These are phyloP conservation scores for Symbiodinium pilosum DNA, from an alignment of 73 alveolate genomes.

Conservation along the genomic window DNA sequence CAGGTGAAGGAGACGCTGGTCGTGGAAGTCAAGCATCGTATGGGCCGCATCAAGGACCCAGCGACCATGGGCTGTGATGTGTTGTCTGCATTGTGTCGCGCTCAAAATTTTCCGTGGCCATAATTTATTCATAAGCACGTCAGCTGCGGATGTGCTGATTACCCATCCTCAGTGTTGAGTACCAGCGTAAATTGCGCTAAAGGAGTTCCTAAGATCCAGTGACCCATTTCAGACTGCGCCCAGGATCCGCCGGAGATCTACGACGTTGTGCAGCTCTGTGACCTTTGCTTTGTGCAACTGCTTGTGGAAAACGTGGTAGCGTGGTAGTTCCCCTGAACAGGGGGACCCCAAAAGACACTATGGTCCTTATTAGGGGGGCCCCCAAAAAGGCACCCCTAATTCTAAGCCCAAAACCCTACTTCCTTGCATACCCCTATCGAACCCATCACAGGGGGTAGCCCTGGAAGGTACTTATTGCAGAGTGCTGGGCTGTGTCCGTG, in stretches of 20 bases:
- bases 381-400: no score
- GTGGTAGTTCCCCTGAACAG: not conserved
- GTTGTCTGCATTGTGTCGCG: not conserved
- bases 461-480: constrained; percentile 36
- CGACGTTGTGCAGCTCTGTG: constrained; percentile 60
- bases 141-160: not conserved
- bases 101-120: not conserved
- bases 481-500: constrained; percentile 25
- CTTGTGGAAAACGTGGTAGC: not conserved
- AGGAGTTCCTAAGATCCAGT: no score
- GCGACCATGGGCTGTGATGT: not conserved
- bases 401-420: no score
- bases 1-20: constrained; percentile 39
- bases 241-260: constrained; percentile 75
- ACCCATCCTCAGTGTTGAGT: not conserved
- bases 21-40: constrained; percentile 77
- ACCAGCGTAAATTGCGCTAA: not conserved
- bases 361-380: no score
- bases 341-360: not conserved
- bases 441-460: no score
- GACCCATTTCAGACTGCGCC: no score
- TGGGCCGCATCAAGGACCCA: constrained; percentile 50
- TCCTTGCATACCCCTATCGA: no score
- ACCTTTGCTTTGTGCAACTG: not conserved
- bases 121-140: not conserved